phyloP scores from a whole-genome alignment of 2,329 filamentous ascomycete species.

The Balansia obtecta region DNA sequence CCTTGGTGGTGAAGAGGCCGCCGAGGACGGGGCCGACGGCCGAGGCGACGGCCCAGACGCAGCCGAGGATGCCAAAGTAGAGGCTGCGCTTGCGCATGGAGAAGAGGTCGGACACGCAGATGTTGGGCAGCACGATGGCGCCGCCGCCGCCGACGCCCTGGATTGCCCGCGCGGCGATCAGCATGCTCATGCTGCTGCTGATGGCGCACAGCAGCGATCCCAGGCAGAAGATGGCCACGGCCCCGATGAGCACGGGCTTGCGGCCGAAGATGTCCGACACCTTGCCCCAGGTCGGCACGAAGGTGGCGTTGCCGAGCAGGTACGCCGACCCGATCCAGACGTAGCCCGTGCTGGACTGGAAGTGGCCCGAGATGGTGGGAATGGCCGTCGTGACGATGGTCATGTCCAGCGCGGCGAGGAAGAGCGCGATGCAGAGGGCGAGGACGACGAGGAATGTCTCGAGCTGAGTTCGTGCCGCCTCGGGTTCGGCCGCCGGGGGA shows the following conservation, averaged over 20 bases:
- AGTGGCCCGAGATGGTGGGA: conserved; percentile 50
- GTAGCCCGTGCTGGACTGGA: conserved; percentile 57
- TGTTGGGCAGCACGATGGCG: conserved; percentile 47
- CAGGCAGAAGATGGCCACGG: conserved; percentile 40
- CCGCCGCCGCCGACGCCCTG: conserved; percentile 47
- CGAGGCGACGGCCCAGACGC: conserved; percentile 52
- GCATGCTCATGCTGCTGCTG: conserved; percentile 34
- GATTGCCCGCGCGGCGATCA: conserved; percentile 42
- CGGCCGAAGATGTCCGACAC: conserved; percentile 46
- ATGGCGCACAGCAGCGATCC: conserved; percentile 43
- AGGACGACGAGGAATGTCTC: conserved; percentile 28
- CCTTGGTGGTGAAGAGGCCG: conserved; percentile 52
- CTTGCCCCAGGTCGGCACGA: conserved; percentile 58
- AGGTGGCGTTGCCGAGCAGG: conserved; percentile 54
- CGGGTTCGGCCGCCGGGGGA: conserved; percentile 12
- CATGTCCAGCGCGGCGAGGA: conserved; percentile 42
- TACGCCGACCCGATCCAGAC: conserved; percentile 69
- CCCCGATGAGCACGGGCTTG: conserved; percentile 38
- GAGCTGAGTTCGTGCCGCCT: conserved; percentile 23
- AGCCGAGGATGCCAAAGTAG: conserved; percentile 40
- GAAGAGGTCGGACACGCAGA: conserved; percentile 44
- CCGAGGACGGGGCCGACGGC: conserved; percentile 55
- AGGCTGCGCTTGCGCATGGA: conserved; percentile 37
- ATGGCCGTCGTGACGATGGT: conserved; percentile 57
- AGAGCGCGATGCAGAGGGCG: conserved; percentile 31